Base-by-base conservation (phyloP, 495 filamentous ascomycete species). In the Annulohypoxylon stygium region DNA sequence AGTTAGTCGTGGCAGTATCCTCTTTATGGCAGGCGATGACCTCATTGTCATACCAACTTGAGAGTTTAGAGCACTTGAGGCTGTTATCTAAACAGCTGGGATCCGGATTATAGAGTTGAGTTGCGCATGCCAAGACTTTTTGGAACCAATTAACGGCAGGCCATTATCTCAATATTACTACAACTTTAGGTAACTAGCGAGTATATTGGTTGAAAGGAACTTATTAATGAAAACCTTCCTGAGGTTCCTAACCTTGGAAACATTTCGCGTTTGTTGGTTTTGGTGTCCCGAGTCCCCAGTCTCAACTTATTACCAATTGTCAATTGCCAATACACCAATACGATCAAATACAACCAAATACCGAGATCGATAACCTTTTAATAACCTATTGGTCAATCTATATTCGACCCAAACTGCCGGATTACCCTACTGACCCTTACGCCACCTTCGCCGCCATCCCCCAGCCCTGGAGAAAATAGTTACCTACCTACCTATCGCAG, bases 361-460 rank as follows among this genome's bases (percentile, higher is more conserved):
- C 11, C 37, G n/a, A 4, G 12, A 11, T 64, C 51, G 8, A 55
- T 34, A 45, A 53, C 43, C 64, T n/a, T 53, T 50, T 51, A 14
- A 11, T 25, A 10, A 9, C 9, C 25, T 36, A 67, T 74, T 70
- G 67, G 72, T 9, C 60, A 64, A 58, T 50, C 36, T 36, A 2
- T 23, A 1, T 43, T 47, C 58, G 57, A 67, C 36, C 72, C 58
- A 70, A 70, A 70, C 58, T 75, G 16, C 72, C 67, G 67, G 72
- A 75, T 70, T 60, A 37, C 39, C 20, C 20, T 23, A 23, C 20
- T 23, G 20, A 23, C 20, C 20, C 20, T 48, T 25, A 61, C 43
- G 62, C 59, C 45, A 48, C 43, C 20, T 68, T 64, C 43, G 30
- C 65, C 47, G 43, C 50, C 16, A 34, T 65, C 59, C 62, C 67